Conservation (phyloP, 345 rosid species). For the Mercurialis annua region DNA sequence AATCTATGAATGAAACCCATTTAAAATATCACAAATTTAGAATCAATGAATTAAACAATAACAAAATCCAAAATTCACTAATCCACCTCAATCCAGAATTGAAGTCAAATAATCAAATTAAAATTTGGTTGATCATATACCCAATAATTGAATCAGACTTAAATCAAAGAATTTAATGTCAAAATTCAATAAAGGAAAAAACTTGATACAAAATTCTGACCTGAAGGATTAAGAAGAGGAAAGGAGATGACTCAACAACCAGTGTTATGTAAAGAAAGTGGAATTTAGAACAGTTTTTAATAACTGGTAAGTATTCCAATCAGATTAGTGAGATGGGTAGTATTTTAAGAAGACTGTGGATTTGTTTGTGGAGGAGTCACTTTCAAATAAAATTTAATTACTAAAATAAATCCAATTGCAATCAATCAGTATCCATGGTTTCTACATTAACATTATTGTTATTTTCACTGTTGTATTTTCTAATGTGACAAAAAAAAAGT, state of each 20-base stretch:
- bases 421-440: too few relatives aligned
- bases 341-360: neutral
- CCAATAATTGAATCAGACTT: neutral
- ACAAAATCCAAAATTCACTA: neutral
- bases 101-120: neutral
- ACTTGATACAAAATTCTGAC: slow-evolving; percentile 7
- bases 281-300: slow-evolving; percentile 15
- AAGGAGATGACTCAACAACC: slow-evolving; percentile 45
- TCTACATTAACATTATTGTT: too few relatives aligned
- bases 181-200: neutral
- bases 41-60: neutral
- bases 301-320: slow-evolving; percentile 31
- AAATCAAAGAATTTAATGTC: neutral
- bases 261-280: slow-evolving; percentile 25
- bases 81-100: slow-evolving; percentile 12
- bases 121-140: neutral
- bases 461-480: too few relatives aligned
- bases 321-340: neutral
- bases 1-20: neutral
- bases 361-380: too few relatives aligned
- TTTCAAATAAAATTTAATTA: neutral
- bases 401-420: too few relatives aligned
- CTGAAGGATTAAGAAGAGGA: slow-evolving; percentile 3
- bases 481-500: too few relatives aligned
- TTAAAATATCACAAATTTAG: neutral